Base-by-base conservation (phyloP, 179 eudicot species). In the Amaranthus tricolor region DNA sequence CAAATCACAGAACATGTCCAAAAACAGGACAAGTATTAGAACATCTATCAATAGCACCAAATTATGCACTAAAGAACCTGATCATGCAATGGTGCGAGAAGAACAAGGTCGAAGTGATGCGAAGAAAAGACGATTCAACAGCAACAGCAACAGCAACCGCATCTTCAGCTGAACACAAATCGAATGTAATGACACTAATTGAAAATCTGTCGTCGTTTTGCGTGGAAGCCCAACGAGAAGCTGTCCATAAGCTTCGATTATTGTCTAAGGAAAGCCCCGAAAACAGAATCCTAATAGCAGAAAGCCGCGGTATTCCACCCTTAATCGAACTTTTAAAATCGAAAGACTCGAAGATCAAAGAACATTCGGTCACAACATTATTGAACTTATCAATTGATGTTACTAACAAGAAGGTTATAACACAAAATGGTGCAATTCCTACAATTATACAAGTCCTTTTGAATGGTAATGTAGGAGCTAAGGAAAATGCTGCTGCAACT, bases 401-500 rank as follows among this genome's bases (percentile, higher is more conserved):
- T 6, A 77, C 79, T 0, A 90, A 90, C 78, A 93, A 93, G 82
- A 88, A 74, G 69, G 84, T 87, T 3, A 88, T 93, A 77, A 86
- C 96, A 2, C 67, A 69, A 4, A 80, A 85, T 65, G 84, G 77
- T 3, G 86, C 94, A 4, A 86, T 93, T 54, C 88, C 94, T 0
- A 82, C 87, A 2, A 88, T 93, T 4, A 80, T 93, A 44, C 89
- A 93, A 54, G 77, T 88, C 15, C 71, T 91, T 24, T 66, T 83
- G 55, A 78, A 67, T 4, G 97, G 96, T 11, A 85, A 81, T 14
- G 68, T 78, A 7, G 89, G 87, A 7, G 89, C 96, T 0, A 89
- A 86, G 66, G 97, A 93, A 75, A 92, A 92, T 51, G 89, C 96
- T 3, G 97, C 96, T 0, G 93, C 97, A 43, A 85, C 97, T 5